phyloP scores from a whole-genome alignment of 805 yeast species.

The Metschnikowia similis region DNA sequence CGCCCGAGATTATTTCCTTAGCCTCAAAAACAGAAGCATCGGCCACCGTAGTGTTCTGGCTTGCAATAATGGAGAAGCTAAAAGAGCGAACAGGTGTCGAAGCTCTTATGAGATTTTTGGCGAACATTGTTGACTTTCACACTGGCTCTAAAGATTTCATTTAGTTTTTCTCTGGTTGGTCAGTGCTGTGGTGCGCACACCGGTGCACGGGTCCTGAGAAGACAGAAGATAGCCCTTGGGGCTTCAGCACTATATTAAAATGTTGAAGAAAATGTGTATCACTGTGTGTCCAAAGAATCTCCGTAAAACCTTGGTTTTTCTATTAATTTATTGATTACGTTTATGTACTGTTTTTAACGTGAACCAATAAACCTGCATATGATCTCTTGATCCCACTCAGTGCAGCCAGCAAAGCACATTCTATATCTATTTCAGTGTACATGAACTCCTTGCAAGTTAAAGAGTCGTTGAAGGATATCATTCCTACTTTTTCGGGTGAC shows the following conservation, averaged over 20 bases:
- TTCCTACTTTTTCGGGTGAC: slow-evolving; percentile 43
- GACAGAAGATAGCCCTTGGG: not conserved
- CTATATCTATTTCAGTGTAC: not conserved
- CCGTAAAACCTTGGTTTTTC: no score
- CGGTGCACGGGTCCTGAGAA: slow-evolving; percentile 11
- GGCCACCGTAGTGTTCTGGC: slow-evolving; percentile 25
- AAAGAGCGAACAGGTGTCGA: slow-evolving; percentile 23
- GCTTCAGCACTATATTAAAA: not conserved
- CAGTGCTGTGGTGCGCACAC: slow-evolving; percentile 11
- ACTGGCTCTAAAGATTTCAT: not conserved
- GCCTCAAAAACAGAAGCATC: slow-evolving; percentile 33
- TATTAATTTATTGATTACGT: not conserved
- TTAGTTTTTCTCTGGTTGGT: slow-evolving; percentile 18
- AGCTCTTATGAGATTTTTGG: slow-evolving; percentile 21
- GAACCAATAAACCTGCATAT: not conserved
- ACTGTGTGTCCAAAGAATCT: not conserved
- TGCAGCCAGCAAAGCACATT: not conserved
- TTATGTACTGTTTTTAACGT: not conserved
- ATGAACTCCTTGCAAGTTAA: slow-evolving; percentile 22
- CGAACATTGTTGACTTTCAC: slow-evolving; percentile 17
- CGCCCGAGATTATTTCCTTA: slow-evolving; percentile 64
- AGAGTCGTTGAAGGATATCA: slow-evolving; percentile 43
- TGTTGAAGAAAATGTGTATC: not conserved
- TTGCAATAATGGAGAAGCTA: slow-evolving; percentile 15
- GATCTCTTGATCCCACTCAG: not conserved